phyloP scores from a whole-genome alignment of 139 green algal genomes.

The Desmodesmus armatus region DNA sequence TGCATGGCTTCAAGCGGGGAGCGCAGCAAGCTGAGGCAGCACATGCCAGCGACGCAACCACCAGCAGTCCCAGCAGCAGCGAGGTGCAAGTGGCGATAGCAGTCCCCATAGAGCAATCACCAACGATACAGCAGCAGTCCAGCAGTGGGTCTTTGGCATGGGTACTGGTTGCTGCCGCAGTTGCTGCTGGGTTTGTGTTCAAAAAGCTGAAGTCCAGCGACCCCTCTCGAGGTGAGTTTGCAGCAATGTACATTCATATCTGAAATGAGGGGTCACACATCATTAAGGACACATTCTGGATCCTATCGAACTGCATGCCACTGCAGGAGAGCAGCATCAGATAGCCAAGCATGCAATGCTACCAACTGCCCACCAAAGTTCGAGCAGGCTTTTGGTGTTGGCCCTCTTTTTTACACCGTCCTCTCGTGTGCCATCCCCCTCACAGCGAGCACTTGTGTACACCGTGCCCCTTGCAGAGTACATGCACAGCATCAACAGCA shows the following conservation, averaged over 20 bases:
- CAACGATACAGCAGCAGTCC: no score
- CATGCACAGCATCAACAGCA: conserved; percentile 78
- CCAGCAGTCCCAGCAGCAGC: no score
- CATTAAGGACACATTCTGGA: neutral
- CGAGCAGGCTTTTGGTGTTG: neutral
- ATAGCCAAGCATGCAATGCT: neutral
- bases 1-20: no score
- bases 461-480: conserved; percentile 45
- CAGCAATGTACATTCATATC: no score
- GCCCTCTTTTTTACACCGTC: neutral
- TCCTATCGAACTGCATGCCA: neutral
- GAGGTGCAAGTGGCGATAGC: no score
- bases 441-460: neutral
- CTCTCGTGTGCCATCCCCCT: neutral
- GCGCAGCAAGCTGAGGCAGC: no score
- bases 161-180: neutral
- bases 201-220: conserved; percentile 10
- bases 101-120: no score
- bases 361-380: neutral
- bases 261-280: conserved; percentile 2
- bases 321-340: neutral
- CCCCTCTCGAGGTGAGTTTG: no score
- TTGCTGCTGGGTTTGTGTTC: neutral
- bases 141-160: no score
- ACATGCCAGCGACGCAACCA: no score